Evolutionary conservation across 768 basidiomycete species (phyloP).

Genomic region (Suillus brevipes): DNA sequence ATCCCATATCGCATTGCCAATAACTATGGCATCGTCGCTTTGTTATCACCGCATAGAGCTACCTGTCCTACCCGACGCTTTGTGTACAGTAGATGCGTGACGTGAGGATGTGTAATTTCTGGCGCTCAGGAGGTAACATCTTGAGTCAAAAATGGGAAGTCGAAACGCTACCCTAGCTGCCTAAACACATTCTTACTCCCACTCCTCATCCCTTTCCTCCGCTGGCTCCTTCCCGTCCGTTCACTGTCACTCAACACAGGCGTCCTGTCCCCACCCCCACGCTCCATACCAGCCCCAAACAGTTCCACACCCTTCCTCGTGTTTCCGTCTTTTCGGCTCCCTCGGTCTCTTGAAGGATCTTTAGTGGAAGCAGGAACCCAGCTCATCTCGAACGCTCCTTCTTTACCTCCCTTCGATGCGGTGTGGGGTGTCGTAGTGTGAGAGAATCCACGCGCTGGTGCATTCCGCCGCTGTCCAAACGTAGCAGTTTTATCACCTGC

Average conservation of each 20-base stretch:
- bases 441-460: constrained; percentile 32
- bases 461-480: constrained; percentile 60
- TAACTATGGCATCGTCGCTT: constrained; percentile 1
- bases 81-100: background rate
- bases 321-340: constrained; percentile 23
- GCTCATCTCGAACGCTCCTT: constrained; percentile 80
- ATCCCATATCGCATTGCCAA: constrained; percentile 5
- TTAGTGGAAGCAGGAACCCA: constrained; percentile 58
- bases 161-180: constrained; percentile 15
- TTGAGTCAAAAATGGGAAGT: background rate
- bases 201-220: constrained; percentile 79
- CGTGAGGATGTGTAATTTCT: background rate
- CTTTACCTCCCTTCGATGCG: constrained; percentile 33
- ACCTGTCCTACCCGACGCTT: too few species aligned
- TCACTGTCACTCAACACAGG: constrained; percentile 61
- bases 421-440: constrained; percentile 11
- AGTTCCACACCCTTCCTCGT: constrained; percentile 64
- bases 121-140: background rate
- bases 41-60: background rate
- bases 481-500: constrained; percentile 53
- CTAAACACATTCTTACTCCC: constrained; percentile 88
- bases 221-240: constrained; percentile 73
- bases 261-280: constrained; percentile 55
- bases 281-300: constrained; percentile 91
- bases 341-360: constrained; percentile 26